Base-by-base conservation (phyloP, 306 rosid genomes). In the Oemleria cerasiformis region DNA sequence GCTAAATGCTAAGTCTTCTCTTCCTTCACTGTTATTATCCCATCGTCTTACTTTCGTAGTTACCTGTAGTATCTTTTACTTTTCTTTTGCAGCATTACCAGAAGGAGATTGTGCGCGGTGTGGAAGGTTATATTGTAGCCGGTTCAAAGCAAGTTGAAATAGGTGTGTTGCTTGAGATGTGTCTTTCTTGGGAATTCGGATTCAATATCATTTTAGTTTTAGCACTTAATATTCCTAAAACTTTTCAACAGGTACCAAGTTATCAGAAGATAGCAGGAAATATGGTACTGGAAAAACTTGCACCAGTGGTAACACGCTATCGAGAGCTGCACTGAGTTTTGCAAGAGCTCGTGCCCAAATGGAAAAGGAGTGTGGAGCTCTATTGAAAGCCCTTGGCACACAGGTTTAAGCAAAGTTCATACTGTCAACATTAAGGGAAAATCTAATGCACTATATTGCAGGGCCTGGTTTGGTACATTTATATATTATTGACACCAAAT, bases 261-360 rank as follows among this genome's bases (percentile, higher is more conserved):
- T 91, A 70, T 91, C 97, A n/a, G 97, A 91, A 79, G 97, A 91
- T 75, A 88, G 92, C 85, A 81, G 97, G 85, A 91, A 88, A 88
- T 91, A 91, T 80, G 97, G 95, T 66, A 67, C 86, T 7, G 97
- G 86, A 80, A 88, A 88, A 81, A 91, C 95, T 21, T 91, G 95
- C 79, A 91, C 97, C 53, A 91, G 88, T 80, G 95, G 97, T 56
- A 86, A 65, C 67, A 86, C 89, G 3, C 68, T 91, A 74, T 83
- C 95, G 2, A 84, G 85, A 64, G 95, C 97, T 36, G 91, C 97
- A 0, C 67, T 80, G 53, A 82, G 60, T 79, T 88, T 84, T 73
- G 88, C 86, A 36, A 90, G 84, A 54, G 88, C 97, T 30, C 87
- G 95, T 75, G 97, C 88, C 12, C 97, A 88, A 73, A 91, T 91